Percentiles rank a stretch among this genome's conserved stretches.
phyloP scores from a whole-genome alignment of 1,284 basidiomycete species.

The Trichosporon ovoides region DNA sequence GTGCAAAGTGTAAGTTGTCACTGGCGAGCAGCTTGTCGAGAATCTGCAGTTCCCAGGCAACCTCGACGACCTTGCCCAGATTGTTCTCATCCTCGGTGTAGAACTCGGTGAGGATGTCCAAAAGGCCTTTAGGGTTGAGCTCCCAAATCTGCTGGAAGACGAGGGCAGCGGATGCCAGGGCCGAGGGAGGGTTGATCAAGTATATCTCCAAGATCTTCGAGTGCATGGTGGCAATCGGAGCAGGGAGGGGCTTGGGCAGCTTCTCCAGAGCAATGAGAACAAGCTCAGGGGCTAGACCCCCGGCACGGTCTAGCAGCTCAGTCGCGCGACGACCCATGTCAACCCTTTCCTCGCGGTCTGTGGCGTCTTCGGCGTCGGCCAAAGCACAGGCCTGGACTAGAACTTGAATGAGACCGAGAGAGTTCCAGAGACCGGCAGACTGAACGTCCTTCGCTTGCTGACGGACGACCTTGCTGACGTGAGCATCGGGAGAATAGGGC shows the following conservation, averaged over 20 bases:
- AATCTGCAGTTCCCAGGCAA: slow-evolving; percentile 89
- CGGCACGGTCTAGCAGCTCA: slow-evolving; percentile 86
- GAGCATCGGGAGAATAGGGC: slow-evolving; percentile 60
- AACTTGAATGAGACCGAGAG: slow-evolving; percentile 84
- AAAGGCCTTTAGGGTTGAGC: slow-evolving; percentile 75
- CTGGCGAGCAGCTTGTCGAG: slow-evolving; percentile 83
- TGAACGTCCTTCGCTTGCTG: slow-evolving; percentile 68
- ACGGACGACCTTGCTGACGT: slow-evolving; percentile 50
- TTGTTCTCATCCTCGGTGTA: slow-evolving; percentile 90
- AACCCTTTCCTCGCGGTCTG: slow-evolving; percentile 61
- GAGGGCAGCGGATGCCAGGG: slow-evolving; percentile 88
- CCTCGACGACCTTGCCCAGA: slow-evolving; percentile 88
- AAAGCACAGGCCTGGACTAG: slow-evolving; percentile 54
- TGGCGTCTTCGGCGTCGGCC: slow-evolving; percentile 28
- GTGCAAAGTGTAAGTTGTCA: slow-evolving; percentile 76
- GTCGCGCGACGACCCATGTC: slow-evolving; percentile 70
- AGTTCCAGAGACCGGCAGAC: slow-evolving; percentile 82
- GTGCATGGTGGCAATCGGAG: slow-evolving; percentile 78
- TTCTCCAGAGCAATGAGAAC: slow-evolving; percentile 90
- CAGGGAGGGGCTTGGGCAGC: slow-evolving; percentile 81
- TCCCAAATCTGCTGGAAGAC: slow-evolving; percentile 97
- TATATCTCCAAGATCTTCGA: slow-evolving; percentile 84
- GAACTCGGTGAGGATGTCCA: slow-evolving; percentile 81
- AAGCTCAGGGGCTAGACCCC: slow-evolving; percentile 76
- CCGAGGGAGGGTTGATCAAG: slow-evolving; percentile 56